Base-by-base conservation (phyloP, 2,329 filamentous ascomycete genomes). In the Stylonectria norvegica region DNA sequence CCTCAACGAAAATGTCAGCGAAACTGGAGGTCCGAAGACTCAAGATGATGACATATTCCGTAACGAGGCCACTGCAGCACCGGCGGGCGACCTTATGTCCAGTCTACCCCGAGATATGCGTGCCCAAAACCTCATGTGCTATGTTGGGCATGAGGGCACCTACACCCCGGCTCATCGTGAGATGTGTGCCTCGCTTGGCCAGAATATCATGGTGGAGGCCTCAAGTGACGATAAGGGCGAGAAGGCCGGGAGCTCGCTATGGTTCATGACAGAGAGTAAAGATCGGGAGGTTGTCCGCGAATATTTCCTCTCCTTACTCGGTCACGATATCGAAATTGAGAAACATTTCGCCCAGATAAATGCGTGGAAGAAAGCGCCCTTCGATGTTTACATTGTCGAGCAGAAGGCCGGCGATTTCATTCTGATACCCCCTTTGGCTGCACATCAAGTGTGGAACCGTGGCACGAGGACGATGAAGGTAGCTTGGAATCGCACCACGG, bases 231-330 rank as follows among this genome's bases (percentile, higher is more conserved):
- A 83, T 39, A 73, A 85, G 36, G 87, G 85, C 4, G 87, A 93
- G 58, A 86, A 82, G 48, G 79, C 85, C 2, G 93, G 93, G 2
- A 95, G 87, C 39, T 96, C 93, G 0, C 79, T 98, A 25, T 98
- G 93, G 93, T 95, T 97, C 61, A 97, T 98, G 93, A 97, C 93
- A 0, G 89, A 96, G 62, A 89, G 83, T 23, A 94, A 93, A 56
- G 93, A 98, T 57, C 83, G 93, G 2, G 84, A 90, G 46, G 75
- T 91, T 4, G 89, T 97, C 3, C 84, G 89, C 0, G 91, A 97
- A 58, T 97, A 95, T 62, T 98, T 94, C 71, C 70, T 94, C 34
- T 95, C 89, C 2, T 86, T 89, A 63, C 75, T 98, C 5, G 93
- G 93, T 2, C 93, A 98, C 59, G 91, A 98, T 55, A 90, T 97